phyloP scores from a whole-genome alignment of 306 rosid genomes.

The Abrus pulchellus region DNA sequence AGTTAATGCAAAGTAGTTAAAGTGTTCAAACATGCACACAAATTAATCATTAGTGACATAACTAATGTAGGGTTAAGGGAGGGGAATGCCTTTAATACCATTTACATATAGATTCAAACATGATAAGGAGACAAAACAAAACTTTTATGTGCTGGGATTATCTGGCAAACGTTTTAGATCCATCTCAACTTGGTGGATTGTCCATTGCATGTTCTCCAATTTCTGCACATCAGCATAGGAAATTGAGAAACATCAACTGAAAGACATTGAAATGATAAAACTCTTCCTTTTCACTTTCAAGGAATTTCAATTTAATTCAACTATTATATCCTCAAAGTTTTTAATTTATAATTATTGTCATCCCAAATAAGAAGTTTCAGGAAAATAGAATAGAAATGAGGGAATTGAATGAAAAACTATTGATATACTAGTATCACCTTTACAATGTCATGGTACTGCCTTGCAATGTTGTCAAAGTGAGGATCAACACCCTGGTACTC shows the following conservation, averaged over 20 bases:
- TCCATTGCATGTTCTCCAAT: constrained; percentile 95
- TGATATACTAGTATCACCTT: constrained; percentile 57
- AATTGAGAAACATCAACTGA: not conserved
- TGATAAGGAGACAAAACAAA: constrained; percentile 24
- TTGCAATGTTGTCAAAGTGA: constrained; percentile 83
- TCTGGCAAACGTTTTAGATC: constrained; percentile 82
- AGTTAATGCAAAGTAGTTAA: not conserved
- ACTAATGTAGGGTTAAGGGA: constrained; percentile 11
- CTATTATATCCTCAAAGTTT: constrained; percentile 17
- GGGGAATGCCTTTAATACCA: constrained; percentile 5
- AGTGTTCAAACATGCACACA: constrained; percentile 6
- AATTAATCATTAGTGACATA: constrained; percentile 29
- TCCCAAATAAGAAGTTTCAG: constrained; percentile 14
- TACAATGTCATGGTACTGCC: constrained; percentile 84
- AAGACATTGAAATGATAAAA: constrained; percentile 6
- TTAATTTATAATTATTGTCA: not conserved
- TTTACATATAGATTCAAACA: not conserved
- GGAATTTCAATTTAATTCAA: not conserved
- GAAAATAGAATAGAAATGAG: constrained; percentile 4
- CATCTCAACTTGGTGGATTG: constrained; percentile 92
- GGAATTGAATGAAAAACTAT: not conserved
- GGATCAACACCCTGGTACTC: constrained; percentile 98
- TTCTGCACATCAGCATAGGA: constrained; percentile 61
- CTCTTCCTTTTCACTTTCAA: not conserved
- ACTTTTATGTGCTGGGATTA: constrained; percentile 53